These are phyloP conservation scores for Spongiforma sp. DNA, from an alignment of 1,284 basidiomycete species.

Conservation along the genomic window DNA sequence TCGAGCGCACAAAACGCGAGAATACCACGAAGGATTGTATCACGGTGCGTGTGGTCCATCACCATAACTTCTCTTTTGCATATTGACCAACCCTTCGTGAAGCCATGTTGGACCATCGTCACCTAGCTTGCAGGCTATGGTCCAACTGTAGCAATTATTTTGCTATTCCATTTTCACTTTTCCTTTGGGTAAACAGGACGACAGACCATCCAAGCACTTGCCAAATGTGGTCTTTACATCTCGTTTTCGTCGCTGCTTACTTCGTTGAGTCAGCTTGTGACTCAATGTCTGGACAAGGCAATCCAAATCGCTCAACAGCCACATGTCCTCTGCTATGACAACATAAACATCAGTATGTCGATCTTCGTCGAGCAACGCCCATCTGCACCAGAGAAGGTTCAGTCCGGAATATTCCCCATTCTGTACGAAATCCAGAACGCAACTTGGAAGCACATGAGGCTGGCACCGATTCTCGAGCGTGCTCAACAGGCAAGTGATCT, in stretches of 20 bases:
- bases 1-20: neutral
- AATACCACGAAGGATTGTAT: neutral
- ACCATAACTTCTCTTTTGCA: neutral
- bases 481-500: neutral
- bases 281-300: neutral
- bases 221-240: neutral
- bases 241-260: neutral
- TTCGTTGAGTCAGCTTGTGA: neutral
- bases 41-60: neutral
- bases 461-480: neutral
- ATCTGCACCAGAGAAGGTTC: neutral
- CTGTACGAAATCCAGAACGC: neutral
- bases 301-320: neutral
- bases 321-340: neutral
- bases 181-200: slow-evolving; percentile 11
- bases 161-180: slow-evolving; percentile 2
- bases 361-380: neutral
- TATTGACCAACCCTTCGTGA: neutral
- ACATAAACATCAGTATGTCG: neutral
- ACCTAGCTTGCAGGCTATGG: slow-evolving; percentile 3
- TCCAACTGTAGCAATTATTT: neutral
- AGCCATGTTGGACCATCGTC: neutral
- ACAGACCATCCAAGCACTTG: slow-evolving; percentile 8
- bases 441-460: neutral
- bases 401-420: neutral